Conservation (phyloP, 2,329 filamentous ascomycete genomes). For the Fusarium phyllophilum region DNA sequence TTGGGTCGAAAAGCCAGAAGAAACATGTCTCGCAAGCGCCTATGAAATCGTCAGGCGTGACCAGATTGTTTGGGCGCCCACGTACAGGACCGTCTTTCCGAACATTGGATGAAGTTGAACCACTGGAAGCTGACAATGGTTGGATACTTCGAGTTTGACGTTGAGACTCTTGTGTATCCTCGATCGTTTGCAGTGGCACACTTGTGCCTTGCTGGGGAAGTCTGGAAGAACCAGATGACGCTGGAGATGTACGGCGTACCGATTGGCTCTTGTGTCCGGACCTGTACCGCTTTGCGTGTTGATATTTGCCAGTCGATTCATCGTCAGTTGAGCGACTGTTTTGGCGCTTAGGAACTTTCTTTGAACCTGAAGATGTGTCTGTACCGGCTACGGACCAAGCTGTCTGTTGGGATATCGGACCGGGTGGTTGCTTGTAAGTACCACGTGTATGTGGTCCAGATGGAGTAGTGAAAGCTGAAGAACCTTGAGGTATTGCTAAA, state of each 20-base stretch:
- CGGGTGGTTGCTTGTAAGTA: background rate
- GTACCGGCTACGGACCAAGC: constrained; percentile 7
- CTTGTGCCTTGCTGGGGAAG: background rate
- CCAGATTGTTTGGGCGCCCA: background rate
- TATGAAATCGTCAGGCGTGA: constrained; percentile 11
- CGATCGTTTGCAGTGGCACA: background rate
- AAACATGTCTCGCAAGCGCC: constrained; percentile 23
- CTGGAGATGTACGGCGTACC: background rate
- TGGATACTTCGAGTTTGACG: background rate
- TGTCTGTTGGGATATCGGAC: background rate
- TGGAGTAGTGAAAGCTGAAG: background rate
- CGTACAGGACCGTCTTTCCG: background rate
- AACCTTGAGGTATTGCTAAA: background rate
- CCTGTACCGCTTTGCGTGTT: constrained; percentile 8
- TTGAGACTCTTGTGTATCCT: background rate
- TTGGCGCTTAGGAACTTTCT: constrained; percentile 27
- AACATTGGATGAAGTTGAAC: background rate
- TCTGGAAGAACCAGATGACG: background rate
- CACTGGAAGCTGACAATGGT: background rate
- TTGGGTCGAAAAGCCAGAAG: constrained; percentile 21
- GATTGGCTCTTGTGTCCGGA: background rate
- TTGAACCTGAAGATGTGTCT: constrained; percentile 6
- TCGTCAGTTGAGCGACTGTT: constrained; percentile 32
- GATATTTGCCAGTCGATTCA: constrained; percentile 6
- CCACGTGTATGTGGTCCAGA: constrained; percentile 6